These are phyloP conservation scores for Centaurea solstitialis DNA, from an alignment of 129 eudicot genomes.

Conservation along the genomic window DNA sequence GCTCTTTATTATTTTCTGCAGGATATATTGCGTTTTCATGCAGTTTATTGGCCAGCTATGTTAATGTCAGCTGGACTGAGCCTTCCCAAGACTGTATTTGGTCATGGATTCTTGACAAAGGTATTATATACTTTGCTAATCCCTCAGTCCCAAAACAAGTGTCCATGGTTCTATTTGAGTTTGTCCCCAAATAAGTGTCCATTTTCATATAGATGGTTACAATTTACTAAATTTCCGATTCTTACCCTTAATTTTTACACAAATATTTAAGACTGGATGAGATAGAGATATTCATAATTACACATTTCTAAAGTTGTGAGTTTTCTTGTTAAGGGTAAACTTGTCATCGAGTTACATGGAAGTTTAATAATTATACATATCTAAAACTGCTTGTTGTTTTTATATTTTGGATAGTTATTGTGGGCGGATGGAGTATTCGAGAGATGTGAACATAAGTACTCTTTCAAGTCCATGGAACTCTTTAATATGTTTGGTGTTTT, in stretches of 20 bases:
- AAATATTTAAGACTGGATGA: not conserved
- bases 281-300: not conserved
- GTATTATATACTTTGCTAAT: conserved; percentile 47
- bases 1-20: conserved; percentile 40
- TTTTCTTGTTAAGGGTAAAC: not conserved
- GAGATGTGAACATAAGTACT: no score
- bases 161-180: not conserved
- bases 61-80: conserved; percentile 91
- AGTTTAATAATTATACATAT: not conserved
- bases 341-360: not conserved
- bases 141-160: not conserved
- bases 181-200: not conserved
- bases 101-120: conserved; percentile 99
- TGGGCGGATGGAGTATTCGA: no score
- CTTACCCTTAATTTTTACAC: not conserved
- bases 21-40: conserved; percentile 99
- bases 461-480: no score
- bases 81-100: conserved; percentile 88
- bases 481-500: no score
- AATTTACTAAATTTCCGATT: not conserved
- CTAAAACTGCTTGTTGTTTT: not conserved
- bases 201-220: not conserved
- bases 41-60: conserved; percentile 99
- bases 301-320: not conserved
- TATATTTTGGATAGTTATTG: not conserved